These are phyloP conservation scores for Trichosporon faecale DNA, from an alignment of 1,284 basidiomycete genomes.

Conservation along the genomic window DNA sequence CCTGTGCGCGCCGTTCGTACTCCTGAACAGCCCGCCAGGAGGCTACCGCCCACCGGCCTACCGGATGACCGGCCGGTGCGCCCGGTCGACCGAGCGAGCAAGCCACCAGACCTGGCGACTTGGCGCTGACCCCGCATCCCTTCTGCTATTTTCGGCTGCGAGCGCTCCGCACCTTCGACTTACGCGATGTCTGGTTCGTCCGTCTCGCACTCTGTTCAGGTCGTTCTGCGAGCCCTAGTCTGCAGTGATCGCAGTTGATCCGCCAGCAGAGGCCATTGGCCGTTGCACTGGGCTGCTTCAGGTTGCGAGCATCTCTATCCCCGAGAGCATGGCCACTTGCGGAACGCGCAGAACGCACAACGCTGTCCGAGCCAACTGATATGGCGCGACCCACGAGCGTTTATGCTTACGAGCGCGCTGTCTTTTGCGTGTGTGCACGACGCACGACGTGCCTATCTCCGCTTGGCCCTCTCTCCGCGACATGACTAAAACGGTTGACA, in stretches of 20 bases:
- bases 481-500: background rate
- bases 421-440: background rate
- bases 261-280: background rate
- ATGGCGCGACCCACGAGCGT: background rate
- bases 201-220: background rate
- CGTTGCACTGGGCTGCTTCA: background rate
- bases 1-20: background rate
- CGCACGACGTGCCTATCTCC: background rate
- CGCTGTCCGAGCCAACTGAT: background rate
- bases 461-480: background rate
- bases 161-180: background rate
- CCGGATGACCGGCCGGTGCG: background rate
- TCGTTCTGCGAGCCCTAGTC: too few relatives aligned
- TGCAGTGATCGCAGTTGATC: background rate
- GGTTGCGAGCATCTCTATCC: background rate
- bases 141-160: background rate
- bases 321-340: background rate
- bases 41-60: background rate
- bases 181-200: background rate
- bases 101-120: background rate
- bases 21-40: background rate
- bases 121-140: background rate
- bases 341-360: background rate
- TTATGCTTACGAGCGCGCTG: background rate
- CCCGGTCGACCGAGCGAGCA: background rate